Evolutionary conservation across 2,329 filamentous ascomycete species (phyloP).

Genomic region (Thelonectria olida): DNA sequence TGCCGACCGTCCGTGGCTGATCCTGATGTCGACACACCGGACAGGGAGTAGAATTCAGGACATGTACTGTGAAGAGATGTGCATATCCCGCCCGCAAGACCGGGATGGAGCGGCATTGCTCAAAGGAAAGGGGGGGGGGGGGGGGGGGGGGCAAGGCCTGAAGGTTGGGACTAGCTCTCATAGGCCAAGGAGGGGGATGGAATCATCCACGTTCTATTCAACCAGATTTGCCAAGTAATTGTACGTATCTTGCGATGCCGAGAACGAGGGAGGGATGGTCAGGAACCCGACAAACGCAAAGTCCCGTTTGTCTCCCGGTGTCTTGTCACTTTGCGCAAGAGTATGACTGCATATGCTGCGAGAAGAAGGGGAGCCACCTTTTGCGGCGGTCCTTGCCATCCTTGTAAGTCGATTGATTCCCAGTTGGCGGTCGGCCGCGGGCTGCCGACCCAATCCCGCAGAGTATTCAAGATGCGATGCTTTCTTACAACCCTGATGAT

Average conservation of each 20-base stretch:
- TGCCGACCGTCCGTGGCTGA: conserved; percentile 24
- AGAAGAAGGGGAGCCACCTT: background rate
- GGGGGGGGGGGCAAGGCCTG: background rate
- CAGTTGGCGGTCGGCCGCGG: background rate
- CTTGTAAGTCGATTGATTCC: background rate
- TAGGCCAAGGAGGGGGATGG: background rate
- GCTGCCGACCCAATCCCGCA: background rate
- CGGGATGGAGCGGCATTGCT: conserved; percentile 13
- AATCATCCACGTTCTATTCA: background rate
- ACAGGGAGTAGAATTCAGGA: no score
- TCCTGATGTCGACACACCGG: background rate
- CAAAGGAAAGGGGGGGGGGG: background rate
- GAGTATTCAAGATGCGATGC: background rate
- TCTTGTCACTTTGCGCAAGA: no score
- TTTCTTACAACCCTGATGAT: no score
- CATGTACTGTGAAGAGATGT: background rate
- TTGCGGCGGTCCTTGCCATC: background rate
- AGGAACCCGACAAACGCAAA: no score
- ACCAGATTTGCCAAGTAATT: background rate
- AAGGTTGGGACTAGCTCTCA: background rate
- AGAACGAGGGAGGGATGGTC: conserved; percentile 1
- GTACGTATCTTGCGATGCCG: background rate
- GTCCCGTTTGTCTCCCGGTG: no score
- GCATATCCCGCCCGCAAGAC: no score
- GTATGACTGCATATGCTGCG: conserved; percentile 9